Evolutionary conservation across 768 basidiomycete genomes (phyloP).

Genomic region (Kwoniella sp.): DNA sequence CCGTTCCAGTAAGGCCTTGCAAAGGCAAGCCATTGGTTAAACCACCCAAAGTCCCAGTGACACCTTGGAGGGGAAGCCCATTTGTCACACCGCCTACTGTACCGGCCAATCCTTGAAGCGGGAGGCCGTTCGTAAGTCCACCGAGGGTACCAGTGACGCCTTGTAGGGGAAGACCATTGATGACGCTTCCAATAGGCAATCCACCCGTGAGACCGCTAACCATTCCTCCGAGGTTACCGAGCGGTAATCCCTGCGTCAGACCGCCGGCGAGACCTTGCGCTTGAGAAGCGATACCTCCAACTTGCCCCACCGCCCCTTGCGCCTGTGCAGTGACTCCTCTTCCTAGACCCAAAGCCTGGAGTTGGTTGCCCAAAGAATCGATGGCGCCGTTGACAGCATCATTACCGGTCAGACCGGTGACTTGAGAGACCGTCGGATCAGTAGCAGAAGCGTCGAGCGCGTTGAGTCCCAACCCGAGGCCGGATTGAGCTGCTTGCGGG

Average conservation of each 20-base stretch:
- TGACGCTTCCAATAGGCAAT: slow-evolving; percentile 3
- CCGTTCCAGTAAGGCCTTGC: slow-evolving; percentile 6
- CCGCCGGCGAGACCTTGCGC: slow-evolving; percentile 2
- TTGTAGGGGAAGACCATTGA: slow-evolving; percentile 8
- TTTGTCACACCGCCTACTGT: slow-evolving; percentile 8
- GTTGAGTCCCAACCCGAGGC: background rate
- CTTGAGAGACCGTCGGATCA: background rate
- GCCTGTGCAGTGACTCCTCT: background rate
- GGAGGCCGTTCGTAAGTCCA: slow-evolving; percentile 5
- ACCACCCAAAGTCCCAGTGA: slow-evolving; percentile 10
- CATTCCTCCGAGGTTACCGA: slow-evolving; percentile 3
- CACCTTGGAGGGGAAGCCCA: slow-evolving; percentile 2
- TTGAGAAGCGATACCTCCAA: background rate
- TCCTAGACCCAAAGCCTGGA: slow-evolving; percentile 2
- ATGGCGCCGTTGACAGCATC: background rate
- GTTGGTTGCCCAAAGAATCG: slow-evolving; percentile 1
- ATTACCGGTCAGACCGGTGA: background rate
- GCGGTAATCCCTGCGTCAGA: slow-evolving; percentile 1
- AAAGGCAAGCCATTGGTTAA: slow-evolving; percentile 13
- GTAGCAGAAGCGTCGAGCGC: background rate
- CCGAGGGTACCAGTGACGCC: slow-evolving; percentile 1
- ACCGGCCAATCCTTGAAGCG: slow-evolving; percentile 12
- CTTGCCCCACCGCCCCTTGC: background rate
- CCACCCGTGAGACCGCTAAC: slow-evolving; percentile 9
- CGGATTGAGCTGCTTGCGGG: slow-evolving; percentile 13